phyloP scores from a whole-genome alignment of 345 rosid genomes.

The Sonneratia alba region DNA sequence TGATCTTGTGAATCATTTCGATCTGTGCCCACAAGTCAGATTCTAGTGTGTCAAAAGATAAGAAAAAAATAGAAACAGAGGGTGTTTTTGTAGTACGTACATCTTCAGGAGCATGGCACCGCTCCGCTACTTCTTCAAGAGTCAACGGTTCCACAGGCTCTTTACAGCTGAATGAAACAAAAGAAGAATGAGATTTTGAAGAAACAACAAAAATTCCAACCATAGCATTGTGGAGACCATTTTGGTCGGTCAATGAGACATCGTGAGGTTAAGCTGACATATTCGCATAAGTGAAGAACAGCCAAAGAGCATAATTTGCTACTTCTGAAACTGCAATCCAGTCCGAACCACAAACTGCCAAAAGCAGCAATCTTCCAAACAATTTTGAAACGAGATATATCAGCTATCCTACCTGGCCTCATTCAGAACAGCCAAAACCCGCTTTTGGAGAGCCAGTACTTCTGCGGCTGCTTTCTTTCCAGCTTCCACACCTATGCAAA shows the following conservation, averaged over 20 bases:
- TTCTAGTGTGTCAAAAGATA: background rate
- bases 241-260: background rate
- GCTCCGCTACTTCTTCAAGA: slow-evolving; percentile 75
- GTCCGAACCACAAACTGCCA: background rate
- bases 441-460: slow-evolving; percentile 89
- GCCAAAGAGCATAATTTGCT: background rate
- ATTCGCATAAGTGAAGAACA: background rate
- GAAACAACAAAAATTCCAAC: background rate
- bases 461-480: slow-evolving; percentile 98
- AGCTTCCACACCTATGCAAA: slow-evolving; percentile 80
- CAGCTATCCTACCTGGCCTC: slow-evolving; percentile 66
- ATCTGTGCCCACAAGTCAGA: slow-evolving; percentile 40
- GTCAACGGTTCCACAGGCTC: slow-evolving; percentile 86
- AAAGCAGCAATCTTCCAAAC: background rate
- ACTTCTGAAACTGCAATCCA: background rate
- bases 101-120: slow-evolving; percentile 79
- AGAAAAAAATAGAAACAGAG: background rate
- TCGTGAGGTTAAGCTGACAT: background rate
- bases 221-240: no score
- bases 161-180: slow-evolving; percentile 52
- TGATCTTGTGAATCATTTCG: slow-evolving; percentile 95
- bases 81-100: slow-evolving; percentile 23
- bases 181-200: background rate
- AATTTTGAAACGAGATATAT: background rate
- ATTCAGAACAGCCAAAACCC: slow-evolving; percentile 79